These are phyloP conservation scores for Candida nemodendra DNA, from an alignment of 805 yeast genomes.

Conservation along the genomic window DNA sequence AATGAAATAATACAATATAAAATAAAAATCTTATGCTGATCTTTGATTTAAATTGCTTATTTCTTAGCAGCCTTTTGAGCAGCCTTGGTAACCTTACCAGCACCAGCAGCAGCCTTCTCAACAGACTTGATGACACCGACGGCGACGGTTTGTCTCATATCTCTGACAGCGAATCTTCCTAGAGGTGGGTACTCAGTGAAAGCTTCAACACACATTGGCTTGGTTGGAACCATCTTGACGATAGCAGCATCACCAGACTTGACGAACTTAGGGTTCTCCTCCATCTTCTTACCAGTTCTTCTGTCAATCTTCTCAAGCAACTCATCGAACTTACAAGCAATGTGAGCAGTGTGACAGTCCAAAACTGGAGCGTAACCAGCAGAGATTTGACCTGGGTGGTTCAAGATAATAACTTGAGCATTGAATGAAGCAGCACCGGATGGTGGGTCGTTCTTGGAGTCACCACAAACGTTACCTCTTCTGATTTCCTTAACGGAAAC, in stretches of 20 bases:
- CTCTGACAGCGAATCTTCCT: slow-evolving; percentile 99
- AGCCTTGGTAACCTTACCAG: slow-evolving; percentile 96
- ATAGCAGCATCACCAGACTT: slow-evolving; percentile 97
- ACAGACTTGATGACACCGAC: slow-evolving; percentile 98
- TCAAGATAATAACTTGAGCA: slow-evolving; percentile 82
- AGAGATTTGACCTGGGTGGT: slow-evolving; percentile 90
- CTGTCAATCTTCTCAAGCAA: slow-evolving; percentile 59
- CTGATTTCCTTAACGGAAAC: slow-evolving; percentile 86
- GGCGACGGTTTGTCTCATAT: slow-evolving; percentile 99
- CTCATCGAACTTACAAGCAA: slow-evolving; percentile 74
- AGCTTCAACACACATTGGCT: slow-evolving; percentile 94
- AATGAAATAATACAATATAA: slow-evolving; percentile 1
- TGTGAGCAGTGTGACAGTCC: slow-evolving; percentile 92
- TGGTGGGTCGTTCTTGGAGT: slow-evolving; percentile 88
- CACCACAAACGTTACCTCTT: slow-evolving; percentile 93
- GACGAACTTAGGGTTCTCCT: slow-evolving; percentile 88
- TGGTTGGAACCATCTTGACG: slow-evolving; percentile 83
- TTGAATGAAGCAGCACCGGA: slow-evolving; percentile 67
- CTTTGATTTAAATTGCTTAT: slow-evolving; percentile 35
- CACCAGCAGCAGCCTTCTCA: slow-evolving; percentile 75
- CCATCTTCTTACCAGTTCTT: slow-evolving; percentile 63
- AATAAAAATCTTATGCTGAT: background rate
- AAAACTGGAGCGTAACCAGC: slow-evolving; percentile 90
- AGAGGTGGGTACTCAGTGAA: slow-evolving; percentile 94
- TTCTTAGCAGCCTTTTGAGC: slow-evolving; percentile 81